phyloP scores from a whole-genome alignment of 2,329 filamentous ascomycete species.

The Pseudophaeomoniella oleicola region DNA sequence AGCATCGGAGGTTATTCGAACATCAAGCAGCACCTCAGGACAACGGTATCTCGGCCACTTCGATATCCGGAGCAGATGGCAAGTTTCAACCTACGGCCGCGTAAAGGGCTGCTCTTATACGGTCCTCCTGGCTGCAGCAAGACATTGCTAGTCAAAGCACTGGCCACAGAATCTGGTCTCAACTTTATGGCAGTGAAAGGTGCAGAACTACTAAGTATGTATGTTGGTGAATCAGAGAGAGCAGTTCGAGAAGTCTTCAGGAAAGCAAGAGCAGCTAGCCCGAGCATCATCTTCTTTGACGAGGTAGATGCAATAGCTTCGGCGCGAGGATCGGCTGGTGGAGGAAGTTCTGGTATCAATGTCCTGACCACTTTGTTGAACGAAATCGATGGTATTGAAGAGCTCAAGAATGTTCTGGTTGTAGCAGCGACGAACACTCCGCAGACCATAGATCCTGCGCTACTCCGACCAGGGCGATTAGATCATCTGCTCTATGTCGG shows the following conservation, averaged over 20 bases:
- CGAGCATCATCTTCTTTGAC: constrained; percentile 93
- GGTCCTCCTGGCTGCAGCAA: constrained; percentile 92
- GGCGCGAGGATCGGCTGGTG: constrained; percentile 32
- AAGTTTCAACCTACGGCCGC: constrained; percentile 40
- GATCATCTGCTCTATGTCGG: constrained; percentile 77
- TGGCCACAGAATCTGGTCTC: constrained; percentile 77
- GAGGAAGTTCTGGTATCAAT: constrained; percentile 48
- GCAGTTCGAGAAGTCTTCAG: constrained; percentile 73
- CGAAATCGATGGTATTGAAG: constrained; percentile 91
- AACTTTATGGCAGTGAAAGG: constrained; percentile 94
- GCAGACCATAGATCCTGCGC: constrained; percentile 68
- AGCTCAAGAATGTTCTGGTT: constrained; percentile 67
- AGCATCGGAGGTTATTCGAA: constrained; percentile 76
- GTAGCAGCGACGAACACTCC: constrained; percentile 87
- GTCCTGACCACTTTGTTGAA: constrained; percentile 80
- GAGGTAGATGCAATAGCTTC: constrained; percentile 79
- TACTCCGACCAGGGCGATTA: constrained; percentile 74
- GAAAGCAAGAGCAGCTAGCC: constrained; percentile 69
- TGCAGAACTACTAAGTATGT: constrained; percentile 88
- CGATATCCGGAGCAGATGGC: constrained; percentile 38
- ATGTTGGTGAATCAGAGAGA: constrained; percentile 87
- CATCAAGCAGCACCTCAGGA: constrained; percentile 50
- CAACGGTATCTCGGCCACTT: constrained; percentile 43
- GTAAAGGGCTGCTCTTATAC: constrained; percentile 77
- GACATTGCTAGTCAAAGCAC: constrained; percentile 78